Evolutionary conservation across 106 monocot genomes (phyloP).

Genomic region (Allium cepa): DNA sequence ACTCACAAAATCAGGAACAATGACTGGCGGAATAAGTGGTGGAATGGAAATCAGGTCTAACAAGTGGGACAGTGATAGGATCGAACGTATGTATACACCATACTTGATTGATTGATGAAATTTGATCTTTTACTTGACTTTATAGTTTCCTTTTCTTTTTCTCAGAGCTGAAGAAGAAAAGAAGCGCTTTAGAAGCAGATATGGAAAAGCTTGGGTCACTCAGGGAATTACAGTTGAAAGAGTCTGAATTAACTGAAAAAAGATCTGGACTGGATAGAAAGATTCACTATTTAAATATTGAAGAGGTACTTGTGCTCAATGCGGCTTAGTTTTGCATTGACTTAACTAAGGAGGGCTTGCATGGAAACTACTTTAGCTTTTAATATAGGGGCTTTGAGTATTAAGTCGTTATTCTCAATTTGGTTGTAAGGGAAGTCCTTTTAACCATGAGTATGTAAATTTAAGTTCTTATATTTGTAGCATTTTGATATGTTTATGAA

Average conservation of each 20-base stretch:
- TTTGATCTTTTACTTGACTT: not conserved
- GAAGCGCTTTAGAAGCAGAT: slow-evolving; percentile 69
- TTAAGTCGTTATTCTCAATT: too few species aligned
- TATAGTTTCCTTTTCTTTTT: slow-evolving; percentile 27
- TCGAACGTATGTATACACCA: slow-evolving; percentile 45
- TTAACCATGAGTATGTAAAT: too few species aligned
- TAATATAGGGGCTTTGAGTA: too few species aligned
- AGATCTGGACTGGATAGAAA: slow-evolving; percentile 83
- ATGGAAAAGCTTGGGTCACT: slow-evolving; percentile 68
- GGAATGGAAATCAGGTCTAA: slow-evolving; percentile 99
- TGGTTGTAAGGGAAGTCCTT: too few species aligned
- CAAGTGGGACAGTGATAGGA: slow-evolving; percentile 88
- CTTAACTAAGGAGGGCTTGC: too few species aligned
- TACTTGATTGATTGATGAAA: slow-evolving; percentile 5
- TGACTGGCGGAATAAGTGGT: slow-evolving; percentile 97
- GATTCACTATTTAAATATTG: slow-evolving; percentile 69
- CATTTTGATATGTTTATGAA: too few species aligned
- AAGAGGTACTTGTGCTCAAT: slow-evolving; percentile 46
- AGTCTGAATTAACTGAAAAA: slow-evolving; percentile 71
- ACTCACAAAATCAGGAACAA: slow-evolving; percentile 92
- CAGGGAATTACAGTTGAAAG: slow-evolving; percentile 78
- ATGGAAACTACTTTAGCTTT: too few species aligned
- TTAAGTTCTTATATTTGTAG: too few species aligned
- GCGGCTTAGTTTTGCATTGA: not conserved
- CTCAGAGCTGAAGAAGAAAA: slow-evolving; percentile 47